Percentiles rank a stretch among this genome's conserved stretches.
Conservation (phyloP, 164 flowering plant genomes). For the Kingdonia uniflora region DNA sequence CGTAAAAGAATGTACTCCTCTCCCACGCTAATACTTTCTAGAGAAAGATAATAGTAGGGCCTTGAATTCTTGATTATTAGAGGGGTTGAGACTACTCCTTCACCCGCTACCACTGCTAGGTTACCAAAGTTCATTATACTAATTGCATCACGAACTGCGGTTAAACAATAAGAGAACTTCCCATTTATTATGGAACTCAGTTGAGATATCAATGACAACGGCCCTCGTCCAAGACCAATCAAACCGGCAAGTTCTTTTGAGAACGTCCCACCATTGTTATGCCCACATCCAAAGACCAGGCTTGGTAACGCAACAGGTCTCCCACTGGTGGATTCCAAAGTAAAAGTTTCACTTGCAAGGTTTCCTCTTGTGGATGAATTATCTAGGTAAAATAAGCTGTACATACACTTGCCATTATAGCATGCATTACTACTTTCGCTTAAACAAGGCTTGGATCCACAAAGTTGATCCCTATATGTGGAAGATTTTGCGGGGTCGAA, state of each 20-base stretch:
- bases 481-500: conserved; percentile 22
- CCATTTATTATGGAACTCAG: conserved; percentile 22
- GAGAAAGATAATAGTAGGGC: conserved; percentile 30
- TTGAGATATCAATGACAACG: conserved; percentile 30
- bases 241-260: conserved; percentile 22
- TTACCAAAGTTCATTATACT: conserved; percentile 35
- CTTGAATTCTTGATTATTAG: not conserved
- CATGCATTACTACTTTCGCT: not conserved
- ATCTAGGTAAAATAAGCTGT: conserved; percentile 17
- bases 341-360: conserved; percentile 30
- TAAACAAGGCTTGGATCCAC: conserved; percentile 20
- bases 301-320: conserved; percentile 6
- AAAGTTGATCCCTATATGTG: conserved; percentile 26
- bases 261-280: conserved; percentile 28
- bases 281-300: conserved; percentile 39
- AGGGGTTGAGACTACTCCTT: conserved; percentile 34
- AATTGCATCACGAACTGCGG: conserved; percentile 5
- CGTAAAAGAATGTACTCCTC: not conserved
- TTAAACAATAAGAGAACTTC: conserved; percentile 53
- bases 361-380: conserved; percentile 22
- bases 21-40: conserved; percentile 37
- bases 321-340: conserved; percentile 18
- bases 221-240: conserved; percentile 49
- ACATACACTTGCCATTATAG: not conserved
- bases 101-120: conserved; percentile 21